Evolutionary conservation across 78 protist species (phyloP), one percentile per base, ranked within the genome.

Genomic region (Capsaspora owczarzaki): DNA sequence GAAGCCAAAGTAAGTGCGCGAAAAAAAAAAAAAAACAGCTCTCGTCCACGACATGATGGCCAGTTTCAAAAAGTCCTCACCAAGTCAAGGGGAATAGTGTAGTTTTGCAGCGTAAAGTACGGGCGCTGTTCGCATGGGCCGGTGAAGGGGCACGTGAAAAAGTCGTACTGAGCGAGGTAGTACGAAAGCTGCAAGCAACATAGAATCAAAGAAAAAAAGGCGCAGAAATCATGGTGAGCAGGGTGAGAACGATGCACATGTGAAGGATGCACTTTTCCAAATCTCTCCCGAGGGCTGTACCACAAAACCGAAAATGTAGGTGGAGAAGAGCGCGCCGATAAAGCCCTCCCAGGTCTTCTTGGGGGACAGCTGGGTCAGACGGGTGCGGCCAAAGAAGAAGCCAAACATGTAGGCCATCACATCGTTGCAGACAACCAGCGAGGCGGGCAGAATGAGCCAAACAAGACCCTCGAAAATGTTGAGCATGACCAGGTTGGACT

Each of bases 261-360:
- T 35, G 72, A 63, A 63, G 72, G 10, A 63, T 35, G 72, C 42
- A 16, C 3, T 33, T 3, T 33, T 14, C 3, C 42, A 29, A 14
- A 63, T 35, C 42, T 16, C 10, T 49, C 16, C 16, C n/a, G 56
- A 49, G n/a, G 16, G 56, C 56, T 83, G 31, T 33, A 90, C 89
- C 41, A 83, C 61, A 44, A 89, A 82, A 4, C 87, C 94, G 53
- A 84, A 88, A 6, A 91, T 27, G 43, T 90, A 37, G n/a, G 98
- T 95, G 74, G 85, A 76, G 35, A 92, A 38, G 51, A 86, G 72
- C 6, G 94, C 98, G 49, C 98, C 98, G 60, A 91, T 81, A 86
- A 93, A 95, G 38, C 98, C 98, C 72, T 95, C 98, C 96, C 94
- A 91, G 19, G 98, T 96, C 80, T 96, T 96, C 63, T 94, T 96